phyloP scores from a whole-genome alignment of 139 green algal genomes.

The Chlamydomonas incerta region DNA sequence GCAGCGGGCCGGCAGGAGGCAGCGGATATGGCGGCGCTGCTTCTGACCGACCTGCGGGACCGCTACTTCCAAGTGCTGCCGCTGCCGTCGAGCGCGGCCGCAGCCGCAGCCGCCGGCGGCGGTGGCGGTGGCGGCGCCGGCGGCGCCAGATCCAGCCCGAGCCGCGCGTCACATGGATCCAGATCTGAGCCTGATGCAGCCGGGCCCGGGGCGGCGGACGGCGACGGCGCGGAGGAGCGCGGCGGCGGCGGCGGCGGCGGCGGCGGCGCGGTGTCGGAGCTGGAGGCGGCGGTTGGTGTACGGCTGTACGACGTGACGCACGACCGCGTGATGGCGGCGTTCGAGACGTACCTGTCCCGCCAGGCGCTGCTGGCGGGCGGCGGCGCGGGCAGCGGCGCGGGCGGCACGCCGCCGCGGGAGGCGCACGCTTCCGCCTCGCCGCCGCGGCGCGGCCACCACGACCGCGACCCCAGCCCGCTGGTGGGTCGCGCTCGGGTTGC shows the following conservation, averaged over 20 bases:
- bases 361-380: not conserved
- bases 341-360: conserved; percentile 4
- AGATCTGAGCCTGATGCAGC: not conserved
- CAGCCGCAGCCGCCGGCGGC: too few species aligned
- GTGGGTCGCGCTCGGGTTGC: not conserved
- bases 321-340: not conserved
- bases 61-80: conserved; percentile 17
- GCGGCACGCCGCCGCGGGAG: too few species aligned
- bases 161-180: not conserved
- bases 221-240: not conserved
- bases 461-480: conserved; percentile 7
- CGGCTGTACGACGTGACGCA: conserved; percentile 4
- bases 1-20: conserved; percentile 11
- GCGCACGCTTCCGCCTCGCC: too few species aligned
- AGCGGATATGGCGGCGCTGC: not conserved
- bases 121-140: not conserved
- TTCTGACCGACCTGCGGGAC: conserved; percentile 2
- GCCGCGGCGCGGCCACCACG: too few species aligned
- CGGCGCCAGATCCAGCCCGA: not conserved
- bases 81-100: not conserved
- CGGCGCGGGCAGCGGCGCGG: too few species aligned
- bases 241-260: not conserved
- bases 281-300: conserved; percentile 23
- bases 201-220: not conserved
- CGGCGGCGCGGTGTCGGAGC: not conserved